These are phyloP conservation scores for Kodamaea anthophila DNA, from an alignment of 1,139 yeast species.

Conservation along the genomic window DNA sequence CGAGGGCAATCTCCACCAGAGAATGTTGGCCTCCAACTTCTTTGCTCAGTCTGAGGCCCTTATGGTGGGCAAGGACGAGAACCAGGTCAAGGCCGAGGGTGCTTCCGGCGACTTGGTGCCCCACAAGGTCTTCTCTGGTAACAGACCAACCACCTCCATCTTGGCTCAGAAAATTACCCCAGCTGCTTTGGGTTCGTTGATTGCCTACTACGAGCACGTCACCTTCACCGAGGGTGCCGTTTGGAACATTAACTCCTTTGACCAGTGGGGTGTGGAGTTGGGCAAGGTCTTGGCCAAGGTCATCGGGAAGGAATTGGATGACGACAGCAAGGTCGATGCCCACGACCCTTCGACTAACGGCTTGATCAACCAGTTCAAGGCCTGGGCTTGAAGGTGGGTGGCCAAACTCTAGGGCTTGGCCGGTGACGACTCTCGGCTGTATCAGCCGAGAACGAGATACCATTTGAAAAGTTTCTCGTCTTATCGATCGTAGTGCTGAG, in stretches of 20 bases:
- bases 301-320: conserved; percentile 81
- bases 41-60: conserved; percentile 98
- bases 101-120: conserved; percentile 81
- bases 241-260: conserved; percentile 98
- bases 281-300: conserved; percentile 97
- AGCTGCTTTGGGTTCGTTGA: conserved; percentile 89
- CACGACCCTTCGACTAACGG: conserved; percentile 92
- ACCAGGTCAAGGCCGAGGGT: conserved; percentile 83
- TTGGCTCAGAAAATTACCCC: conserved; percentile 95
- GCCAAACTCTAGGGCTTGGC: too few species aligned
- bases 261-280: conserved; percentile 99
- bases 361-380: conserved; percentile 89
- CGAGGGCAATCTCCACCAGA: conserved; percentile 88
- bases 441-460: too few species aligned
- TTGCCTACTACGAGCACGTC: conserved; percentile 95
- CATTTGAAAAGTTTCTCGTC: too few species aligned
- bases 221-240: conserved; percentile 98
- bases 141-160: conserved; percentile 98
- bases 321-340: conserved; percentile 42
- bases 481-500: too few species aligned
- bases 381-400: conserved; percentile 65
- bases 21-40: conserved; percentile 96
- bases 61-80: conserved; percentile 91
- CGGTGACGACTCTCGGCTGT: too few species aligned
- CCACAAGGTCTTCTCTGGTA: conserved; percentile 94